phyloP scores from a whole-genome alignment of 2,329 filamentous ascomycete species.

The Penicillium polonicum region DNA sequence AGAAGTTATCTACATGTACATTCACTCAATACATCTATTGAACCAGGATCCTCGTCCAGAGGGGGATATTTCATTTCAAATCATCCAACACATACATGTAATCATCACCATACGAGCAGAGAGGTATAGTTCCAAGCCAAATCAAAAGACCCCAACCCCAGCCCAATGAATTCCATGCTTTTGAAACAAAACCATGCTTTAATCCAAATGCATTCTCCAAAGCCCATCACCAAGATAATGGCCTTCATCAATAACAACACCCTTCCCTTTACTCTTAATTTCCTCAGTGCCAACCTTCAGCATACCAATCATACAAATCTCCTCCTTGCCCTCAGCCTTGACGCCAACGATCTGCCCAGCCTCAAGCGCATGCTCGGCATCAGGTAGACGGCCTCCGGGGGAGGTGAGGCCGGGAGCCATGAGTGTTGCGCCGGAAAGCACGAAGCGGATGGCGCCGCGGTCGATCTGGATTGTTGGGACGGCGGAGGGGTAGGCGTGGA shows the following conservation, averaged over 20 bases:
- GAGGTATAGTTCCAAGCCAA: neutral
- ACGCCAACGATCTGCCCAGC: constrained; percentile 85
- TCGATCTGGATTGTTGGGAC: constrained; percentile 89
- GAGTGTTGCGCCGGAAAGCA: constrained; percentile 85
- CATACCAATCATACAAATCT: constrained; percentile 83
- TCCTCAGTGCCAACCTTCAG: constrained; percentile 83
- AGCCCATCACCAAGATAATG: constrained; percentile 94
- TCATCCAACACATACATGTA: constrained; percentile 5
- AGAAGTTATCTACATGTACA: neutral
- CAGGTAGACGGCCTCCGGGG: constrained; percentile 74
- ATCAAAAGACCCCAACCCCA: neutral
- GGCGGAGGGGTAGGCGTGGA: constrained; percentile 83
- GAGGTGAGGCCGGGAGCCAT: constrained; percentile 95
- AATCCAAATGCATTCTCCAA: constrained; percentile 70
- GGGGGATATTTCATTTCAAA: constrained; percentile 5
- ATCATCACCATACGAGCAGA: constrained; percentile 3
- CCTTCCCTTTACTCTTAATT: constrained; percentile 92
- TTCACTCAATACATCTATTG: neutral
- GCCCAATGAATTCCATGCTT: neutral
- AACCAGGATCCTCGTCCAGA: neutral
- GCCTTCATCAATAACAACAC: constrained; percentile 86
- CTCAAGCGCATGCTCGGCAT: constrained; percentile 61
- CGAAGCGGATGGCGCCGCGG: constrained; percentile 93
- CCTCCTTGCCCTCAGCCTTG: constrained; percentile 87
- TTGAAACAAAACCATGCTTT: constrained; percentile 8